phyloP scores from a whole-genome alignment of 352 stramenopile species.

The Albugo candida region DNA sequence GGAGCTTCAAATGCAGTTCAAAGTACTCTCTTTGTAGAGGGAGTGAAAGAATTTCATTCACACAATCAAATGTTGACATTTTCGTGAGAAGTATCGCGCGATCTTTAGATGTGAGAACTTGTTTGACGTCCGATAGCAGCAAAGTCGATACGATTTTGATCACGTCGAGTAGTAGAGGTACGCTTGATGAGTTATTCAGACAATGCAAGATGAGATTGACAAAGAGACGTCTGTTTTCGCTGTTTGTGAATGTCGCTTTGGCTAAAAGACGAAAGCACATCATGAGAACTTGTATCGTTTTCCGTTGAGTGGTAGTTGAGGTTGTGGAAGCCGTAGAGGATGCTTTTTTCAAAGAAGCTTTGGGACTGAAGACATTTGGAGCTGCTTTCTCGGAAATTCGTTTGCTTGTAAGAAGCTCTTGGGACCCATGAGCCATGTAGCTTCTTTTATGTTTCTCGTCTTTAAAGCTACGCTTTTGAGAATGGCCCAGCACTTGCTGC shows the following conservation, averaged over 20 bases:
- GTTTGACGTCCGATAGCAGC: slow-evolving; percentile 14
- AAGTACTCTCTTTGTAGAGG: slow-evolving; percentile 72
- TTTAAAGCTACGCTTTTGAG: slow-evolving; percentile 18
- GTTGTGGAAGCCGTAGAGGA: neutral
- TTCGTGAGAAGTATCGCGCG: slow-evolving; percentile 76
- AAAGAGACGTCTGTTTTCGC: slow-evolving; percentile 58
- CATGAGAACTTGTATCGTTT: slow-evolving; percentile 64
- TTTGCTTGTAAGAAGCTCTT: neutral
- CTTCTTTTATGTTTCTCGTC: slow-evolving; percentile 43
- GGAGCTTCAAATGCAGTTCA: slow-evolving; percentile 50
- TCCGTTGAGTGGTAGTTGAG: slow-evolving; percentile 1
- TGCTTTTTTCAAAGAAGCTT: slow-evolving; percentile 8
- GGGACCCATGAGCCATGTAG: slow-evolving; percentile 1
- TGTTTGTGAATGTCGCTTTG: slow-evolving; percentile 54
- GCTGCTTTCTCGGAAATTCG: neutral
- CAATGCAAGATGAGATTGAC: slow-evolving; percentile 71
- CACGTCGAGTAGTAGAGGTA: slow-evolving; percentile 64
- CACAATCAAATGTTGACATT: slow-evolving; percentile 67
- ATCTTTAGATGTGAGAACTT: slow-evolving; percentile 71
- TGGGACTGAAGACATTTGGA: neutral
- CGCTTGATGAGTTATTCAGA: slow-evolving; percentile 68
- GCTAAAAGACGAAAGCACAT: slow-evolving; percentile 57
- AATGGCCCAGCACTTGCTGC: slow-evolving; percentile 59
- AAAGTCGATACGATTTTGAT: slow-evolving; percentile 58
- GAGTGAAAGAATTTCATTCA: slow-evolving; percentile 71